These are phyloP conservation scores for Trypanosoma mega DNA, from an alignment of 208 protist genomes.

Conservation along the genomic window DNA sequence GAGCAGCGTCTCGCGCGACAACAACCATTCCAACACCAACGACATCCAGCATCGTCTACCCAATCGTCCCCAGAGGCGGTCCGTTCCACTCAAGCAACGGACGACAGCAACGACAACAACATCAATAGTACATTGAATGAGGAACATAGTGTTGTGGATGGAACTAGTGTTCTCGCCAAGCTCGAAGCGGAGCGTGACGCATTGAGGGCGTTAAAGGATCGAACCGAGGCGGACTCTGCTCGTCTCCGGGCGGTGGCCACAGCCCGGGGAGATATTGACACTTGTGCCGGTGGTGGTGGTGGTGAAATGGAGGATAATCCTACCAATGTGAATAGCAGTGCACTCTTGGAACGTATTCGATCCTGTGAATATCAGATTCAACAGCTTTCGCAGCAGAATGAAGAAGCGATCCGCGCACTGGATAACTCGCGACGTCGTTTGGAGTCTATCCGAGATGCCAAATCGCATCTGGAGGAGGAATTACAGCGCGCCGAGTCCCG, in stretches of 20 bases:
- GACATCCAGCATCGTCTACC: too few species aligned
- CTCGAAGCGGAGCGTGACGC: conserved; percentile 35
- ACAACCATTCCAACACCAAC: conserved; percentile 21
- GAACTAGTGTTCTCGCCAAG: conserved; percentile 23
- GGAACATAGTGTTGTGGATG: conserved; percentile 8
- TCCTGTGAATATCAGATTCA: conserved; percentile 24
- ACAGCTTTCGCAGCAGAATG: conserved; percentile 39
- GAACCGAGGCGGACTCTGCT: conserved; percentile 21
- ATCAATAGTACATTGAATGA: not conserved
- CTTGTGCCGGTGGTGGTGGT: not conserved
- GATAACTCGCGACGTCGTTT: conserved; percentile 33
- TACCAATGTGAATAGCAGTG: conserved; percentile 21
- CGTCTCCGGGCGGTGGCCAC: conserved; percentile 3
- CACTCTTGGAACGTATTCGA: not conserved
- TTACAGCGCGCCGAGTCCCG: conserved; percentile 34
- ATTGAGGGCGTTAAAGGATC: conserved; percentile 23
- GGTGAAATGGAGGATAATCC: conserved; percentile 21
- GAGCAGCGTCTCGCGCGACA: conserved; percentile 48
- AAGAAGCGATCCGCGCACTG: conserved; percentile 32
- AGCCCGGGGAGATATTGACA: not conserved
- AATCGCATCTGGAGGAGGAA: conserved; percentile 40
- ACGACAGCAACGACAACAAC: too few species aligned
- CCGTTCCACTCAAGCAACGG: too few species aligned
- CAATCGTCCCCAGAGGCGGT: too few species aligned
- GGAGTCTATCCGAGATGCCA: conserved; percentile 24